Conservation (phyloP, 495 filamentous ascomycete genomes). For the Penicillium bialowiezense region DNA sequence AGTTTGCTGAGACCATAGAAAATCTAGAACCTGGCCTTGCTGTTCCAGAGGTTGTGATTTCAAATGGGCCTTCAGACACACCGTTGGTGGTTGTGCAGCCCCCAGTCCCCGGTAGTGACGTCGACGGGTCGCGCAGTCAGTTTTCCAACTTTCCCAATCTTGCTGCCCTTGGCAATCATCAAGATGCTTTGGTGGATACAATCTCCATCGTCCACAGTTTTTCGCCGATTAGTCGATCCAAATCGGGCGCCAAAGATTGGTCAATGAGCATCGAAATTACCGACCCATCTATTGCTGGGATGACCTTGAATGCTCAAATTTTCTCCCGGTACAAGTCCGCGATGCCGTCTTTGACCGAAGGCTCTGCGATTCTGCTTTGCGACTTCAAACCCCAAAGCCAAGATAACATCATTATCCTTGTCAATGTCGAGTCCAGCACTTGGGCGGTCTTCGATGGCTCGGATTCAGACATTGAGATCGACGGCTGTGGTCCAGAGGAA, state of each 20-base stretch:
- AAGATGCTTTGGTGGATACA: conserved; percentile 56
- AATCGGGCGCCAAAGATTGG: conserved; percentile 67
- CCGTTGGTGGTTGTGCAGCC: conserved; percentile 12
- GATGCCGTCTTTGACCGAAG: conserved; percentile 64
- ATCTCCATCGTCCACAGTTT: conserved; percentile 63
- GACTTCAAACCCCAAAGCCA: conserved; percentile 64
- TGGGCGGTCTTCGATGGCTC: conserved; percentile 62
- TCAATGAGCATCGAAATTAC: conserved; percentile 66
- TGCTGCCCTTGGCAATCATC: conserved; percentile 57
- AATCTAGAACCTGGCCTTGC: background rate
- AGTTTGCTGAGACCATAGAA: background rate
- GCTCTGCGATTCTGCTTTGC: conserved; percentile 74
- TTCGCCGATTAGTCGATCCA: conserved; percentile 56
- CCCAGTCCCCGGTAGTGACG: conserved; percentile 27
- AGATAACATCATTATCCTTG: conserved; percentile 41
- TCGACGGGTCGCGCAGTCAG: conserved; percentile 56
- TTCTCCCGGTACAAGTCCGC: conserved; percentile 70
- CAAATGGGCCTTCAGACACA: background rate
- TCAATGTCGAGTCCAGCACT: conserved; percentile 48
- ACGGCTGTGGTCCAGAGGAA: conserved; percentile 59
- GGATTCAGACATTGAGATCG: conserved; percentile 45
- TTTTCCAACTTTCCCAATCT: conserved; percentile 68
- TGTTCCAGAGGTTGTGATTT: conserved; percentile 1
- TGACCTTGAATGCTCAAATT: conserved; percentile 56
- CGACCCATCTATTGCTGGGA: conserved; percentile 56